phyloP scores from a whole-genome alignment of 495 filamentous ascomycete genomes.

The Penicillium macrosclerotiorum region DNA sequence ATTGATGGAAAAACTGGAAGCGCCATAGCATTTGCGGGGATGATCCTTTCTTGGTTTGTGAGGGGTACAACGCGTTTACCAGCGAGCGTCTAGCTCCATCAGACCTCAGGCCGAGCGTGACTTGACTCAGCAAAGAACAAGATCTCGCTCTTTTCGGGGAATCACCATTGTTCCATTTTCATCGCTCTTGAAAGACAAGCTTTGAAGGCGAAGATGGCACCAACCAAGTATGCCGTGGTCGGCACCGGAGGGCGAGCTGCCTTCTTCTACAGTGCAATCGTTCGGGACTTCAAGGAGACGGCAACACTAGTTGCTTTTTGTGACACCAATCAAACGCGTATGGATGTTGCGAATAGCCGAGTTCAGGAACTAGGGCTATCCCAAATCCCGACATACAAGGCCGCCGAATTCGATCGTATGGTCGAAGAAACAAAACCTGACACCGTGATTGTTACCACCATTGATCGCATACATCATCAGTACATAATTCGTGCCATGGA shows the following conservation, averaged over 20 bases:
- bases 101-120: background rate
- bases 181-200: background rate
- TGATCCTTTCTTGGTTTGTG: conserved; percentile 4
- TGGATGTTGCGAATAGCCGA: conserved; percentile 27
- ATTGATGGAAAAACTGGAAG: conserved; percentile 18
- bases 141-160: background rate
- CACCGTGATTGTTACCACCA: conserved; percentile 57
- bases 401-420: conserved; percentile 53
- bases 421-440: conserved; percentile 51
- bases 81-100: background rate
- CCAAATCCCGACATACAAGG: conserved; percentile 48
- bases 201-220: conserved; percentile 4
- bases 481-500: conserved; percentile 56
- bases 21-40: background rate
- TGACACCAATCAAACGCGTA: conserved; percentile 32
- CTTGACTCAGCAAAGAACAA: background rate
- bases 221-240: conserved; percentile 28
- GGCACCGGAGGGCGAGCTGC: conserved; percentile 34
- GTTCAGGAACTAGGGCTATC: conserved; percentile 18
- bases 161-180: too few relatives aligned
- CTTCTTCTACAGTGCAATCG: conserved; percentile 58
- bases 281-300: conserved; percentile 42
- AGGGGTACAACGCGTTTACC: conserved; percentile 7
- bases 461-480: conserved; percentile 55
- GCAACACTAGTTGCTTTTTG: conserved; percentile 49